Conservation (phyloP, 345 rosid genomes). For the Conringia planisiliqua region DNA sequence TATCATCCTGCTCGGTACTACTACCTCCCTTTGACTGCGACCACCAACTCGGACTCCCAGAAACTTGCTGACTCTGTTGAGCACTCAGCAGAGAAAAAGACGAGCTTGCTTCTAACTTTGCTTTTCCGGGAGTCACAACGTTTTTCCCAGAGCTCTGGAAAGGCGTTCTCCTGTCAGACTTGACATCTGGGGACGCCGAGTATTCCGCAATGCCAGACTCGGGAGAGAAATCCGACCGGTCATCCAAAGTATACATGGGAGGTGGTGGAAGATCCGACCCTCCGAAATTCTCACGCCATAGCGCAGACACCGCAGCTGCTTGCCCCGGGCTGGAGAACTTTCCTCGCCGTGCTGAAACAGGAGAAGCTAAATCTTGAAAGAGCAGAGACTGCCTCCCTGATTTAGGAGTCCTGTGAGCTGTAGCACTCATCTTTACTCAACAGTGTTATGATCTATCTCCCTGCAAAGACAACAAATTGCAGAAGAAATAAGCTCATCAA, state of each 20-base stretch:
- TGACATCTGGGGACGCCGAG: conserved; percentile 62
- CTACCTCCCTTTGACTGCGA: conserved; percentile 50
- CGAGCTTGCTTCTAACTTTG: conserved; percentile 56
- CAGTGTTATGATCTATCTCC: neutral
- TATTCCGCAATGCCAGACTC: conserved; percentile 82
- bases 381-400: conserved; percentile 79
- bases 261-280: conserved; percentile 96
- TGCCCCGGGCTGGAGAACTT: conserved; percentile 81
- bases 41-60: conserved; percentile 70
- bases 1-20: conserved; percentile 68
- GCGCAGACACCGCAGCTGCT: conserved; percentile 92
- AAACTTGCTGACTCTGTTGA: conserved; percentile 63
- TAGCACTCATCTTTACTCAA: conserved; percentile 47
- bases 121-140: conserved; percentile 53
- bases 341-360: conserved; percentile 69
- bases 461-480: conserved; percentile 17
- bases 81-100: conserved; percentile 56
- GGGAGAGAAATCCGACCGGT: conserved; percentile 84
- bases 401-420: conserved; percentile 66
- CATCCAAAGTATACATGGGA: conserved; percentile 84
- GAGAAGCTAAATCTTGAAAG: conserved; percentile 88
- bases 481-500: neutral
- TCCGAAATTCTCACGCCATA: conserved; percentile 90
- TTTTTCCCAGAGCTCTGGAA: conserved; percentile 51
- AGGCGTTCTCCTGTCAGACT: conserved; percentile 59